These are phyloP conservation scores for Puya raimondii DNA, from an alignment of 176 grass and related monocot species.

Conservation along the genomic window DNA sequence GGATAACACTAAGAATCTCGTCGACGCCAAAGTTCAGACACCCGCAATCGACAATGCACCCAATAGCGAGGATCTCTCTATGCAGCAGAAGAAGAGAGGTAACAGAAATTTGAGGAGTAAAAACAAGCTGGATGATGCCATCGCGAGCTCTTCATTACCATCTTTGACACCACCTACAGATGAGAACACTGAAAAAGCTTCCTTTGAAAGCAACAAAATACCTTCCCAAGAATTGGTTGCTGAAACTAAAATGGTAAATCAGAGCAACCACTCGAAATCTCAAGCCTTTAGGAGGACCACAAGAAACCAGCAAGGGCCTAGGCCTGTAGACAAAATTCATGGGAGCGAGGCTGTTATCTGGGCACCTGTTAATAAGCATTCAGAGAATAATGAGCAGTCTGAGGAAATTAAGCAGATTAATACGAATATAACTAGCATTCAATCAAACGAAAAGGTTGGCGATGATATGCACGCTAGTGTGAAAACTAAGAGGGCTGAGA, in stretches of 20 bases:
- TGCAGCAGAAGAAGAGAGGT: conserved; percentile 62
- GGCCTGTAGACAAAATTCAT: conserved; percentile 48
- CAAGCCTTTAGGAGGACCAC: conserved; percentile 47
- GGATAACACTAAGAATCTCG: conserved; percentile 36
- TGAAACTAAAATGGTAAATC: conserved; percentile 43
- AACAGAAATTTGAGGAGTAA: conserved; percentile 51
- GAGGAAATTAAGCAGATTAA: conserved; percentile 25
- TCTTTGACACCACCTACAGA: conserved; percentile 21
- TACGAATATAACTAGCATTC: conserved; percentile 16
- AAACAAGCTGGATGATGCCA: conserved; percentile 60
- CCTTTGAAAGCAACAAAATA: conserved; percentile 27
- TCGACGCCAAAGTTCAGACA: conserved; percentile 17
- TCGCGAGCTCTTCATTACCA: conserved; percentile 23
- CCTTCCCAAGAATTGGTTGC: conserved; percentile 35
- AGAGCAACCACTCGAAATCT: conserved; percentile 40
- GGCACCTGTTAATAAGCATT: conserved; percentile 55
- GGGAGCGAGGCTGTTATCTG: conserved; percentile 51
- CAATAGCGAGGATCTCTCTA: conserved; percentile 35
- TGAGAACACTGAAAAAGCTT: conserved; percentile 24
- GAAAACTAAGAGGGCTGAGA: conserved; percentile 87
- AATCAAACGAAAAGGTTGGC: conserved; percentile 26
- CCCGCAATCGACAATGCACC: conserved; percentile 16
- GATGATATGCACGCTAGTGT: conserved; percentile 39
- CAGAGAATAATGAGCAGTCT: conserved; percentile 43
- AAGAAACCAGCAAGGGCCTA: conserved; percentile 54